These are phyloP conservation scores for Chaetomiaceae sp. DNA, from an alignment of 2,329 filamentous ascomycete genomes.

Conservation along the genomic window DNA sequence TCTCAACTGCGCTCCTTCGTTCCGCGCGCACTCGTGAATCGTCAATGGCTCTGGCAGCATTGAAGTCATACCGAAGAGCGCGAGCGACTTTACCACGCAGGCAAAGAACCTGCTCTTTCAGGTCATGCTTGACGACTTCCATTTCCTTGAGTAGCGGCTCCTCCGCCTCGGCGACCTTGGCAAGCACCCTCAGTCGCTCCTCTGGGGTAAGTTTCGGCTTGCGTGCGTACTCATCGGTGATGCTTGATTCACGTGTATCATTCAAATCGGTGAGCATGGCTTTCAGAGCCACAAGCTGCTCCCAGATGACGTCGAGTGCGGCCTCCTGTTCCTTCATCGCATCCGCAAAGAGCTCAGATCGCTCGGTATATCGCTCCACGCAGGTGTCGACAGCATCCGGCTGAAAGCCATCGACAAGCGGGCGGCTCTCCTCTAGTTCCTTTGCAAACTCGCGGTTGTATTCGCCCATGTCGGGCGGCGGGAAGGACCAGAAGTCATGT, in stretches of 20 bases:
- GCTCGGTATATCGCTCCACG: conserved; percentile 1
- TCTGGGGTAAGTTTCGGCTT: not conserved
- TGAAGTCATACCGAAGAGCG: conserved; percentile 3
- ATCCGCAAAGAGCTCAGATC: not conserved
- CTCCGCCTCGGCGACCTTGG: not conserved
- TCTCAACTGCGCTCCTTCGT: not conserved
- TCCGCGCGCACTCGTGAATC: not conserved
- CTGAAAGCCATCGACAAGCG: not conserved
- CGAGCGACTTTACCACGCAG: not conserved
- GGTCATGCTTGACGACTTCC: not conserved
- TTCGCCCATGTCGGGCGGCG: conserved; percentile 8
- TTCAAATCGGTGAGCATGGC: not conserved
- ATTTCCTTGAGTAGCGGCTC: not conserved
- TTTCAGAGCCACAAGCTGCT: not conserved
- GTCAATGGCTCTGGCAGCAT: not conserved
- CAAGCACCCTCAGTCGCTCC: not conserved
- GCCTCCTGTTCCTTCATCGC: conserved; percentile 1
- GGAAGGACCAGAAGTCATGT: conserved; percentile 1
- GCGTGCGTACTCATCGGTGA: not conserved
- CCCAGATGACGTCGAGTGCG: not conserved
- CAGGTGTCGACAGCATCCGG: not conserved
- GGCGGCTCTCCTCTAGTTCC: not conserved
- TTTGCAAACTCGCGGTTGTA: conserved; percentile 7
- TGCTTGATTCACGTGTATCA: not conserved
- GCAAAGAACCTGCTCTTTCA: not conserved